These are phyloP conservation scores for Climacium dendroides DNA, from an alignment of 225 moss, liverwort and hornwort species.

Conservation along the genomic window DNA sequence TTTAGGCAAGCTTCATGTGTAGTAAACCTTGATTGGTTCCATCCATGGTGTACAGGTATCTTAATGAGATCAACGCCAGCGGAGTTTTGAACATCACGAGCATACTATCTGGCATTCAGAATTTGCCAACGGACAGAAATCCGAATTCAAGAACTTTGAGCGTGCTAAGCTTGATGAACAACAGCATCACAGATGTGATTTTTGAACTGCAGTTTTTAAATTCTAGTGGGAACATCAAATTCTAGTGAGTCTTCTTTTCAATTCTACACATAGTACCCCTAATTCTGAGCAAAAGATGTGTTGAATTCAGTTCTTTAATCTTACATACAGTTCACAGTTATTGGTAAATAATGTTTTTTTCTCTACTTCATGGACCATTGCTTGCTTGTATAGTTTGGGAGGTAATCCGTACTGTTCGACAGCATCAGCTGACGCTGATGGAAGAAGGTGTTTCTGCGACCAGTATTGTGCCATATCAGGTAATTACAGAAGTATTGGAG, in stretches of 20 bases:
- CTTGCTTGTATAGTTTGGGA: not conserved
- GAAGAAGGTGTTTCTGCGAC: constrained; percentile 9
- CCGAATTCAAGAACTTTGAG: not conserved
- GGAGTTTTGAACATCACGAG: constrained; percentile 7
- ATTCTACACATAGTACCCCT: no score
- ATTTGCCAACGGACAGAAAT: not conserved
- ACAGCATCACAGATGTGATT: constrained; percentile 4
- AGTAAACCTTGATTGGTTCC: not conserved
- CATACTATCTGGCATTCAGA: not conserved
- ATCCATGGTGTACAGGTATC: not conserved
- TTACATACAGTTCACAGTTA: not conserved
- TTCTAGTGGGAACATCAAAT: not conserved
- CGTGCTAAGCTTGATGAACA: constrained; percentile 13
- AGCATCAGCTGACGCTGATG: not conserved
- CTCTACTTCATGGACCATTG: not conserved
- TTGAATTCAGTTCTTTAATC: not conserved
- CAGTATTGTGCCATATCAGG: constrained; percentile 12
- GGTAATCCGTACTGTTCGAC: constrained; percentile 7
- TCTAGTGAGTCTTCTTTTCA: not conserved
- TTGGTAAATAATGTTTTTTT: no score
- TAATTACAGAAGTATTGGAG: not conserved
- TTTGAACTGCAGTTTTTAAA: not conserved
- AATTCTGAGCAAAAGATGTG: not conserved
- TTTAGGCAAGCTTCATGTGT: not conserved
- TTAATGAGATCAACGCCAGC: not conserved